phyloP scores from a whole-genome alignment of 257 asterid genomes.

The Cynanchum wilfordii region DNA sequence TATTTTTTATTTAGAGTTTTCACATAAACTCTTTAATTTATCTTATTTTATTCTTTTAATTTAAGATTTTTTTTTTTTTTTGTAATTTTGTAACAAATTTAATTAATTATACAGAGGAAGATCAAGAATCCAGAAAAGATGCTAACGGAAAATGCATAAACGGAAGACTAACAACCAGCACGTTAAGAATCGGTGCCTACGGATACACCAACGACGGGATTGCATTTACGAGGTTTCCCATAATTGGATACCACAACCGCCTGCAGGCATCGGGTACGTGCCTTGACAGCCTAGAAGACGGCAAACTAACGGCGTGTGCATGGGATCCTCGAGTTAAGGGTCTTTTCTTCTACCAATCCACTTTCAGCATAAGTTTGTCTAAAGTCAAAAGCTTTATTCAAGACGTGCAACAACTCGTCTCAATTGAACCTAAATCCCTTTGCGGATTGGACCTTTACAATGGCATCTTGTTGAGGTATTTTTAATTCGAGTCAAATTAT shows the following conservation, averaged over 20 bases:
- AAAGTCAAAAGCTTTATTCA: slow-evolving; percentile 37
- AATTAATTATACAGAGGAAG: slow-evolving; percentile 11
- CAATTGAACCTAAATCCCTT: slow-evolving; percentile 35
- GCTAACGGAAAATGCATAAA: slow-evolving; percentile 16
- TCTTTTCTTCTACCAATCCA: slow-evolving; percentile 48
- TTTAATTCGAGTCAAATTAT: no score
- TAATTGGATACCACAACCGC: slow-evolving; percentile 48
- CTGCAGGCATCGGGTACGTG: slow-evolving; percentile 57
- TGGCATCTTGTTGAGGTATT: slow-evolving; percentile 52
- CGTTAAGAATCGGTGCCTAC: neutral
- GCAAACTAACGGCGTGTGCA: slow-evolving; percentile 36
- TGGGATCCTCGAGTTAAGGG: slow-evolving; percentile 61
- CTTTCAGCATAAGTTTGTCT: slow-evolving; percentile 47
- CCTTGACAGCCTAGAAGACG: slow-evolving; percentile 43
- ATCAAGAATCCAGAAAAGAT: slow-evolving; percentile 15
- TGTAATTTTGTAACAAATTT: no score
- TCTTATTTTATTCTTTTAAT: no score
- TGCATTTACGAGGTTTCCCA: slow-evolving; percentile 43
- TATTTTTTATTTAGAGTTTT: no score
- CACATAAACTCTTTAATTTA: no score
- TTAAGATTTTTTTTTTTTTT: no score
- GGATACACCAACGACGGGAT: slow-evolving; percentile 21
- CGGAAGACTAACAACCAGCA: slow-evolving; percentile 3
- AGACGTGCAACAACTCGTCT: slow-evolving; percentile 43
- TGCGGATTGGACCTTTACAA: slow-evolving; percentile 52